Evolutionary conservation across 305 asterid species (phyloP).

Genomic region (Fraxinus floribunda): DNA sequence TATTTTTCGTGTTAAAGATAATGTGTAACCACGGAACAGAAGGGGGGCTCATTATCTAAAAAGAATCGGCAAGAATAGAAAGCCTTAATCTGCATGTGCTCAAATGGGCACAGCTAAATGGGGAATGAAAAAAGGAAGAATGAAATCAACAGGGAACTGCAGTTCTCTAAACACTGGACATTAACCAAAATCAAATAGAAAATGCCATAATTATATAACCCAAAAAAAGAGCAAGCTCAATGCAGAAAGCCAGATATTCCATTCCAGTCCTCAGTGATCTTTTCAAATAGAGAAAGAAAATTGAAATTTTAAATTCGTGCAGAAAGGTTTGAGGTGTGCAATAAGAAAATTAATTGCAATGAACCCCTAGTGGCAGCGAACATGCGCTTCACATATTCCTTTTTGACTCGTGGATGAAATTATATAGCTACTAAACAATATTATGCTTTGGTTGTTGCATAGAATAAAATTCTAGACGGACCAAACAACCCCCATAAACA

Average conservation of each 20-base stretch:
- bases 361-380: neutral
- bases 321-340: neutral
- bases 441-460: neutral
- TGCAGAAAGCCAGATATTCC: neutral
- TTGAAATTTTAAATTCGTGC: neutral
- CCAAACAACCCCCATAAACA: neutral
- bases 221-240: neutral
- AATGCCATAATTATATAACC: neutral
- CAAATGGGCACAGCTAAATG: conserved; percentile 5
- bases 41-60: neutral
- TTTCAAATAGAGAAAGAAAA: neutral
- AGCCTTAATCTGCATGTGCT: conserved; percentile 16
- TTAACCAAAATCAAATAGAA: conserved; percentile 4
- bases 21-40: conserved; percentile 6
- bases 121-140: conserved; percentile 7
- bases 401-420: neutral
- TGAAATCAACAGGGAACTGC: neutral
- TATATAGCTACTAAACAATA: neutral
- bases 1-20: conserved; percentile 5
- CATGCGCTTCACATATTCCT: neutral
- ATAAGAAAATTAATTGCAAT: neutral
- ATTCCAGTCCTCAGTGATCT: neutral
- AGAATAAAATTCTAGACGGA: neutral
- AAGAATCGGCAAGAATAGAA: neutral
- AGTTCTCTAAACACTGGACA: conserved; percentile 1